Evolutionary conservation across 345 rosid genomes (phyloP), one percentile per base, ranked within the genome.

Genomic region (Aquilaria malaccensis): DNA sequence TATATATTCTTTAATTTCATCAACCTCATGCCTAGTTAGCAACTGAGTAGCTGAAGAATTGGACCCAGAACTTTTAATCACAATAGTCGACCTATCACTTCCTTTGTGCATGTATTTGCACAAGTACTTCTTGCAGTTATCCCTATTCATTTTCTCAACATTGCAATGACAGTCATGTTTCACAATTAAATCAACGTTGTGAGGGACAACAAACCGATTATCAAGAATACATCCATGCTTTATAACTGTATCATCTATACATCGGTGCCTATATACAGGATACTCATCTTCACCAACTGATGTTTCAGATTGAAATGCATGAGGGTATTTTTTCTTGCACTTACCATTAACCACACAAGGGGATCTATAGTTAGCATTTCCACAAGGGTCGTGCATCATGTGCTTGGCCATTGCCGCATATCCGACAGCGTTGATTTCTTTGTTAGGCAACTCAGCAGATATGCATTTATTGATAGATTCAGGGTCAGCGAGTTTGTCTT

Each of bases 311-410:
- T 33, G 45, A 4, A 31, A 7, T 32, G 10, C 22, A 4, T 7
- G 60, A 22, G 46, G 13, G n/a, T 33, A 22, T 3, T 33, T 2
- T 9, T 37, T 57, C 7, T 4, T 7, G 45, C 7, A 15, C 5
- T 37, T 29, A 11, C 12, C 29, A 3, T 61, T 50, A 7, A 30
- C 55, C 56, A 33, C 50, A 48, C 65, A 61, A 3, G 48, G 60
- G 1, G 47, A 12, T 2, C n/a, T 13, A 3, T 3, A 1, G n/a
- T 43, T 57, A 4, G 45, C 46, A 6, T 9, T 13, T 0, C 60
- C 45, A 13, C 60, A 31, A 12, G 41, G 59, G 0, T 59, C 50
- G 15, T 52, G 67, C 52, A 62, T 62, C 65, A 62, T 62, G 29
- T 30, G 31, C 29, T 51, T 15, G 9, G 11, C 0, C 0, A 62